These are phyloP conservation scores for Elaeagnus macrophylla DNA, from an alignment of 306 rosid genomes.

Conservation along the genomic window DNA sequence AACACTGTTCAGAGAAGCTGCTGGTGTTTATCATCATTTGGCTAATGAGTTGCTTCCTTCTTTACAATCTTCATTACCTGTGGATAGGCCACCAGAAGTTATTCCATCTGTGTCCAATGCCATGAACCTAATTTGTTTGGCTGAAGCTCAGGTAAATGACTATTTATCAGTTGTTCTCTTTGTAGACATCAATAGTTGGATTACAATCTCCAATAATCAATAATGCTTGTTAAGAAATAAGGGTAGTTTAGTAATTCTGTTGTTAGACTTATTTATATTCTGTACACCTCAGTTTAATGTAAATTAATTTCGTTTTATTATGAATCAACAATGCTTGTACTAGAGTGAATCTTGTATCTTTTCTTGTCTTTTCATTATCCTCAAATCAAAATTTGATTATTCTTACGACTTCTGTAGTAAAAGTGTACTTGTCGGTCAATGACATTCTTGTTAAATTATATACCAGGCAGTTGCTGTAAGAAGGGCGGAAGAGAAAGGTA, in stretches of 20 bases:
- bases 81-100: slow-evolving; percentile 57
- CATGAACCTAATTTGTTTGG: slow-evolving; percentile 65
- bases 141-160: slow-evolving; percentile 70
- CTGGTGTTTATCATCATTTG: slow-evolving; percentile 63
- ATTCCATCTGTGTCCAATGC: slow-evolving; percentile 38
- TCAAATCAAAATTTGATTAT: not conserved
- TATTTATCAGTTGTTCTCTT: slow-evolving; percentile 1
- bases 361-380: not conserved
- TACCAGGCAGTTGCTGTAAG: slow-evolving; percentile 57
- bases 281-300: no score
- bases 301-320: no score
- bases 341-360: no score
- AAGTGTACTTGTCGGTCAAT: not conserved
- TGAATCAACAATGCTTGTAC: no score
- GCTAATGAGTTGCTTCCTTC: slow-evolving; percentile 50
- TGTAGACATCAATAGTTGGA: not conserved
- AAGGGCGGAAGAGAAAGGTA: slow-evolving; percentile 70
- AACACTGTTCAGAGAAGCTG: slow-evolving; percentile 61
- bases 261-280: no score
- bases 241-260: no score
- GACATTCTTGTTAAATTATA: slow-evolving; percentile 15
- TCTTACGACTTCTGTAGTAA: not conserved
- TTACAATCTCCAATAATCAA: no score
- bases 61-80: slow-evolving; percentile 26
- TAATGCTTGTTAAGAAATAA: no score